Evolutionary conservation across 2,329 filamentous ascomycete genomes (phyloP).

Genomic region (Alternaria sp.): DNA sequence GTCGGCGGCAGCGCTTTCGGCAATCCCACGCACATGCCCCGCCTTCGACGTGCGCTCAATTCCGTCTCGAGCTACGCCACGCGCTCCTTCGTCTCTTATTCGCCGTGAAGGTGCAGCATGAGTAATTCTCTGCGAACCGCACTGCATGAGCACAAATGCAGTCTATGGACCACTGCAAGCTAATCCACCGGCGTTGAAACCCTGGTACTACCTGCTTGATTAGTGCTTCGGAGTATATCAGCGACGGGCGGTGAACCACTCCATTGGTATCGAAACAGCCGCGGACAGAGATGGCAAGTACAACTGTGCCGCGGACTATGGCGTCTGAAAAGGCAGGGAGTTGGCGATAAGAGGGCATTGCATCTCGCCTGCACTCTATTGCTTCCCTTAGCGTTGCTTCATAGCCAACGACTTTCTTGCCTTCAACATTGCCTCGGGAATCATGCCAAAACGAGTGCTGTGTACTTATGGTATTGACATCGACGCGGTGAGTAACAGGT

Average conservation of each 20-base stretch:
- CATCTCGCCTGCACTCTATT: background rate
- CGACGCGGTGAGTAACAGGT: conserved; percentile 42
- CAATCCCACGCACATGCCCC: conserved; percentile 13
- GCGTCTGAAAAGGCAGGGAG: background rate
- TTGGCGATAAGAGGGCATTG: background rate
- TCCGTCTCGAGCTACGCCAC: conserved; percentile 21
- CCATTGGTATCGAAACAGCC: background rate
- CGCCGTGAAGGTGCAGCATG: background rate
- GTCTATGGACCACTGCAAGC: background rate
- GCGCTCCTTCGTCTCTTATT: conserved; percentile 4
- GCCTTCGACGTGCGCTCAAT: conserved; percentile 21
- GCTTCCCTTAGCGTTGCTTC: background rate
- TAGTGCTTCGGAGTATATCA: background rate
- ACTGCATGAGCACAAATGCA: background rate
- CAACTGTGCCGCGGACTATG: background rate
- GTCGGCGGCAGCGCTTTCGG: background rate
- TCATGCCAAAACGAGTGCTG: conserved; percentile 48
- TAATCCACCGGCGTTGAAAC: background rate
- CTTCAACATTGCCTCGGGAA: background rate
- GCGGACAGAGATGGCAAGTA: background rate
- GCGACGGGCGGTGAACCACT: background rate
- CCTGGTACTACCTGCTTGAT: background rate
- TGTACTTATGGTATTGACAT: conserved; percentile 53
- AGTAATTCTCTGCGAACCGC: background rate
- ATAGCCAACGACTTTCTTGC: background rate